Evolutionary conservation across 345 rosid species (phyloP), one percentile per base, ranked within the genome.

Genomic region (Euphorbia pulcherrima): DNA sequence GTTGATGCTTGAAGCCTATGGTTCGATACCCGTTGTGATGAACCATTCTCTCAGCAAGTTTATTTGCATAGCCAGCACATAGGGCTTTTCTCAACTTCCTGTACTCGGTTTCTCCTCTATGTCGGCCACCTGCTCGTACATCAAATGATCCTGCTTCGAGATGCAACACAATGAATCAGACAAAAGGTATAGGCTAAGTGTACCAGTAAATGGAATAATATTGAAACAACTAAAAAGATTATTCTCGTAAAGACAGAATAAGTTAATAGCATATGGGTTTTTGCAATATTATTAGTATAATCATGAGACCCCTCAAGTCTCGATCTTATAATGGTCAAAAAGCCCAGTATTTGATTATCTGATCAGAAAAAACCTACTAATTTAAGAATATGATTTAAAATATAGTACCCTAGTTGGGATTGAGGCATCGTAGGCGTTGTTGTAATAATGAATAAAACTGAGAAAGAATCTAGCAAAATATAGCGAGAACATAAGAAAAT

Each of bases 21-120:
- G 94, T 90, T 74, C 89, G 87, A 79, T 74, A 92, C 54, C 97
- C 98, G 33, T 92, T 92, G 73, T 92, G 97, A 67, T 79, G 93
- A 77, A 84, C 76, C 97, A 89, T 93, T 78, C 92, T 85, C 81
- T 89, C 95, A 30, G 96, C 98, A 70, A 90, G 86, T 76, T 86
- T 92, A 75, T 75, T 79, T 62, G 96, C 97, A 72, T 74, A 89
- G 71, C 96, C 98, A n/a, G 77, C 82, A 70, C 88, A 89, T 62
- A 93, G 80, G 76, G 96, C 92, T 80, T 84, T 90, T 79, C 97
- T 86, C 87, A 93, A 80, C 60, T 82, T 87, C 77, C 65, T 86
- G 80, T 90, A 93, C 51, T 69, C 85, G 11, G 70, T 83, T 67
- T 71, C 72, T 46, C 82, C 82, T 51, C 74, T 81, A 75, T 72